phyloP scores from a whole-genome alignment of 2,329 filamentous ascomycete genomes.

The Trichoderma sp. region DNA sequence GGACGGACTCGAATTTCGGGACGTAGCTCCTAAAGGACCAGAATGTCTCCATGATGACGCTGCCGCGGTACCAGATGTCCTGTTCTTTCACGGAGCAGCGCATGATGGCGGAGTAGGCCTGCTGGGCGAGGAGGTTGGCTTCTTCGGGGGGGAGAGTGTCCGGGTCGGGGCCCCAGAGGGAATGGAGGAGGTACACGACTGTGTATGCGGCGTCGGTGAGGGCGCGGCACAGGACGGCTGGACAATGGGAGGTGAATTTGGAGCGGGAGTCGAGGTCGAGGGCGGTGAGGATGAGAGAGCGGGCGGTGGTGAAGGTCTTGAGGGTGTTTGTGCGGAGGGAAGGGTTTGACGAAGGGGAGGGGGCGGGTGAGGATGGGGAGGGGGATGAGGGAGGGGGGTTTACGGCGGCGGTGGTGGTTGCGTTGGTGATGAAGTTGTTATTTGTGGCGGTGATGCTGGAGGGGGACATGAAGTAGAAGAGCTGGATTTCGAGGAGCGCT shows the following conservation, averaged over 20 bases:
- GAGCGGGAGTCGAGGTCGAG: slow-evolving; percentile 41
- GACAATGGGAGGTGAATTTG: slow-evolving; percentile 44
- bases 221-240: slow-evolving; percentile 49
- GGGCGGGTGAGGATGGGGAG: neutral
- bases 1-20: slow-evolving; percentile 39
- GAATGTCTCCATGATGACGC: slow-evolving; percentile 48
- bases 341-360: neutral
- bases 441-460: neutral
- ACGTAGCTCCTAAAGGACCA: slow-evolving; percentile 42
- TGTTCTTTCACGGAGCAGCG: slow-evolving; percentile 46
- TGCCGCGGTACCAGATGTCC: slow-evolving; percentile 46
- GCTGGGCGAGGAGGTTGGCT: slow-evolving; percentile 31
- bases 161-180: slow-evolving; percentile 35
- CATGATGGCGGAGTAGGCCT: slow-evolving; percentile 36
- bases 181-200: slow-evolving; percentile 45
- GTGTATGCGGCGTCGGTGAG: slow-evolving; percentile 46
- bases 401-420: neutral
- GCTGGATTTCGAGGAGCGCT: slow-evolving; percentile 51
- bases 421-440: neutral
- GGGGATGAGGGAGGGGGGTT: neutral
- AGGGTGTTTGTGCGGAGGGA: slow-evolving; percentile 43
- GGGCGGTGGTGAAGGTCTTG: slow-evolving; percentile 48
- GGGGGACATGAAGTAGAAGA: slow-evolving; percentile 49
- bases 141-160: slow-evolving; percentile 31
- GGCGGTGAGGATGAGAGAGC: slow-evolving; percentile 42